These are phyloP conservation scores for Isoetes engelmannii DNA, from an alignment of 83 land plant genomes.

Conservation along the genomic window DNA sequence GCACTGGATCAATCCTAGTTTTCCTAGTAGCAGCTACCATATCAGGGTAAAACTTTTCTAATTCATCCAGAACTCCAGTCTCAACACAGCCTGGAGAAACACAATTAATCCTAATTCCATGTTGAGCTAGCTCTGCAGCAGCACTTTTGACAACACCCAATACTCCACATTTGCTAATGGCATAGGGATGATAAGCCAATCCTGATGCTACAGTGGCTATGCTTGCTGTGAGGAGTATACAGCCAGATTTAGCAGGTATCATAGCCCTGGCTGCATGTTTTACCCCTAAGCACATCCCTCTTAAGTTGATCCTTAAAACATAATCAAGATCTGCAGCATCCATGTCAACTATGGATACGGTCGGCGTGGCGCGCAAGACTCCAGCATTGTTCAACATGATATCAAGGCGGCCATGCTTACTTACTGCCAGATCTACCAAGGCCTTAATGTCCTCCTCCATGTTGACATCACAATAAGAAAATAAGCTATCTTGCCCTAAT, in stretches of 20 bases:
- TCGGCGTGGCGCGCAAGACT: conserved; percentile 15
- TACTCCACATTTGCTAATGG: conserved; percentile 35
- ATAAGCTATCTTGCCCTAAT: conserved; percentile 14
- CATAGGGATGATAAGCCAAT: conserved; percentile 30
- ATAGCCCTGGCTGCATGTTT: conserved; percentile 56
- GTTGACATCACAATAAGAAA: conserved; percentile 39
- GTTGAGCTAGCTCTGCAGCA: conserved; percentile 51
- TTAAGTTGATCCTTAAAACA: conserved; percentile 51
- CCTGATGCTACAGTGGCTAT: conserved; percentile 24
- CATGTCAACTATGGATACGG: conserved; percentile 43
- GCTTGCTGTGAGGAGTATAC: conserved; percentile 33
- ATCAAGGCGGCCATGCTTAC: conserved; percentile 30
- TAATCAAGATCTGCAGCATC: conserved; percentile 50
- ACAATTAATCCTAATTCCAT: conserved; percentile 55
- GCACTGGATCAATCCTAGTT: not conserved
- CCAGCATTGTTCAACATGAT: conserved; percentile 48
- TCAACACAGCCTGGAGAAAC: conserved; percentile 60
- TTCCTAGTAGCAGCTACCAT: conserved; percentile 18
- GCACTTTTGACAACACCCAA: conserved; percentile 40
- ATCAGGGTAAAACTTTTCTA: too few relatives aligned
- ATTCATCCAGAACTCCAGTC: conserved; percentile 37
- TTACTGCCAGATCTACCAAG: conserved; percentile 19
- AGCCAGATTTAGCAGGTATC: conserved; percentile 35
- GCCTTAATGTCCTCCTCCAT: conserved; percentile 28
- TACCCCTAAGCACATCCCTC: conserved; percentile 51